Evolutionary conservation across 768 basidiomycete species (phyloP).

Genomic region (Grammothele lineata): DNA sequence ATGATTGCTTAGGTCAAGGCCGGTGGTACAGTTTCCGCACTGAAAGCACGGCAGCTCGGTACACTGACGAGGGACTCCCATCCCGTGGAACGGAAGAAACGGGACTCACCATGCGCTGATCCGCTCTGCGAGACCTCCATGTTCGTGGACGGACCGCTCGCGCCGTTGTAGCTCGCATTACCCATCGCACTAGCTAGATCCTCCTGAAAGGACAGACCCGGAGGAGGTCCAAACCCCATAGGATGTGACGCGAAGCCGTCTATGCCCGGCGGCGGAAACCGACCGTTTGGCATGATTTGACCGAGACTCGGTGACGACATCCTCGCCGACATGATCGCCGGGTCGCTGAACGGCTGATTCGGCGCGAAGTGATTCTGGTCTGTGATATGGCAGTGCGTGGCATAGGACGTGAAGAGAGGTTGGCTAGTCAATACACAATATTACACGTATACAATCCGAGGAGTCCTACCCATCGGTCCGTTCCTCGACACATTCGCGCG

Average conservation of each 20-base stretch:
- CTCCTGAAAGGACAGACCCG: slow-evolving; percentile 52
- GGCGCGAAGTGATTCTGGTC: slow-evolving; percentile 33
- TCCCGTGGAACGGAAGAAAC: slow-evolving; percentile 54
- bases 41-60: slow-evolving; percentile 87
- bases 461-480: slow-evolving; percentile 45
- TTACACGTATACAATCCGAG: slow-evolving; percentile 34
- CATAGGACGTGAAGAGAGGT: slow-evolving; percentile 15
- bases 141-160: slow-evolving; percentile 2
- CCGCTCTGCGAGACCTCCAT: slow-evolving; percentile 32
- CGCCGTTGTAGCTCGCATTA: too few relatives aligned
- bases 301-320: slow-evolving; percentile 40
- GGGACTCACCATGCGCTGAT: slow-evolving; percentile 64
- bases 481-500: slow-evolving; percentile 35
- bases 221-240: slow-evolving; percentile 49
- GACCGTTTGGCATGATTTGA: slow-evolving; percentile 19
- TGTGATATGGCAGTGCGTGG: slow-evolving; percentile 11
- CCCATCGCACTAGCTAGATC: slow-evolving; percentile 7
- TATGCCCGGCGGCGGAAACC: slow-evolving; percentile 13
- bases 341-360: slow-evolving; percentile 59
- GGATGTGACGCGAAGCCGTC: slow-evolving; percentile 17
- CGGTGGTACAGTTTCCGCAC: slow-evolving; percentile 79
- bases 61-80: slow-evolving; percentile 77
- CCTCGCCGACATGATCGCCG: slow-evolving; percentile 77
- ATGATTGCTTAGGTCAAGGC: slow-evolving; percentile 44
- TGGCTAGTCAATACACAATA: slow-evolving; percentile 31